phyloP scores from a whole-genome alignment of 192 early-diverging fungal species.

The Backusella australiensis region DNA sequence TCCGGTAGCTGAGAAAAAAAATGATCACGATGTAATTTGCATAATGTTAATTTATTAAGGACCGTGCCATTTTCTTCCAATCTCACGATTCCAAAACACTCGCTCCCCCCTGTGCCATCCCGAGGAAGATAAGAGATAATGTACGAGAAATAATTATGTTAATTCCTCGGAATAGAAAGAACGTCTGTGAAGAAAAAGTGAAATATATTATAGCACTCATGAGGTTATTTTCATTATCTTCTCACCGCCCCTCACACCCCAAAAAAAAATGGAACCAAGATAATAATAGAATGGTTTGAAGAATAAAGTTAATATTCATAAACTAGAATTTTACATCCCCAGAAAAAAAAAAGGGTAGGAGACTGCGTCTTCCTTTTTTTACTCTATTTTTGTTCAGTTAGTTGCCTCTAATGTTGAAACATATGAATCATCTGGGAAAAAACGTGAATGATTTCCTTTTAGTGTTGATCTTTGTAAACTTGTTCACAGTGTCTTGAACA shows the following conservation, averaged over 20 bases:
- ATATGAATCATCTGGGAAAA: background rate
- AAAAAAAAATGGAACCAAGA: too few species aligned
- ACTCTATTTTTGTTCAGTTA: background rate
- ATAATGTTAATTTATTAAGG: background rate
- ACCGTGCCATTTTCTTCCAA: background rate
- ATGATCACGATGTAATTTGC: background rate
- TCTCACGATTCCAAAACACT: background rate
- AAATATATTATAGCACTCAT: background rate
- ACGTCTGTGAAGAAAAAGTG: background rate
- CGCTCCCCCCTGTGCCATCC: background rate
- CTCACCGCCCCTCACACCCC: too few species aligned
- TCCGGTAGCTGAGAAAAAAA: background rate
- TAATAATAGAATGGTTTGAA: too few species aligned
- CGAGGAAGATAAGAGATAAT: background rate
- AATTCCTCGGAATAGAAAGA: background rate
- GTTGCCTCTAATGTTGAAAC: background rate
- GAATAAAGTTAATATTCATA: background rate
- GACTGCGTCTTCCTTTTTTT: background rate
- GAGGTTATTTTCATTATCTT: too few species aligned
- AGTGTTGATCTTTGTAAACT: background rate
- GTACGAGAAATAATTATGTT: background rate
- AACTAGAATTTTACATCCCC: background rate
- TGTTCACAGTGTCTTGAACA: background rate
- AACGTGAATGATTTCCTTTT: conserved; percentile 1
- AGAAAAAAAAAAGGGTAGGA: background rate